Evolutionary conservation across 495 filamentous ascomycete genomes (phyloP).

Genomic region (Penicillium goetzii): DNA sequence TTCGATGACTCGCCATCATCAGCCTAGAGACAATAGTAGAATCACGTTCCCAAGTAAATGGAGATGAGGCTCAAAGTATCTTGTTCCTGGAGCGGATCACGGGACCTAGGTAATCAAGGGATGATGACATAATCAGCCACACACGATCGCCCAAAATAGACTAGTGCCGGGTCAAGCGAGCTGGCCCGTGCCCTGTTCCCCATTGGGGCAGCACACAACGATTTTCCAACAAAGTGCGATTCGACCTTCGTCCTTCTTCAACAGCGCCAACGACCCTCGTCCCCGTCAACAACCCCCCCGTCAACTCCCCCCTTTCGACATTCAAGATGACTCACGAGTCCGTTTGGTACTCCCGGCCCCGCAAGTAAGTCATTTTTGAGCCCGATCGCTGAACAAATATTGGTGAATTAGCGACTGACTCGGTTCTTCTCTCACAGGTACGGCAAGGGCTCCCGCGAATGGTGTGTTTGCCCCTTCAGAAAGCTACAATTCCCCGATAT

Average conservation of each 20-base stretch:
- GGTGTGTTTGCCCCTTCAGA: conserved; percentile 58
- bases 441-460: conserved; percentile 90
- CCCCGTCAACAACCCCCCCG: conserved; percentile 43
- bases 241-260: conserved; percentile 39
- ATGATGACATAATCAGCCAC: conserved; percentile 20
- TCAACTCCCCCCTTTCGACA: conserved; percentile 43
- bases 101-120: neutral
- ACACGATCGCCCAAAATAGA: conserved; percentile 25
- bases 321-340: conserved; percentile 96
- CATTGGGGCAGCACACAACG: conserved; percentile 47
- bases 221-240: conserved; percentile 35
- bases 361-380: conserved; percentile 61
- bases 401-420: conserved; percentile 23
- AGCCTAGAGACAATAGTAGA: too few species aligned
- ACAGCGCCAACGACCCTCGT: conserved; percentile 48
- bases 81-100: neutral
- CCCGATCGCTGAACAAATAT: conserved; percentile 13
- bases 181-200: conserved; percentile 39
- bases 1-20: too few species aligned
- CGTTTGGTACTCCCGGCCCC: conserved; percentile 98
- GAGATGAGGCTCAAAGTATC: conserved; percentile 21
- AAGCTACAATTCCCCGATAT: conserved; percentile 19
- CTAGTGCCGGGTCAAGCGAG: conserved; percentile 43
- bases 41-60: neutral
- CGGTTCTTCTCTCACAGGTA: conserved; percentile 35